These are phyloP conservation scores for Petunia secreta DNA, from an alignment of 257 asterid species.

Conservation along the genomic window DNA sequence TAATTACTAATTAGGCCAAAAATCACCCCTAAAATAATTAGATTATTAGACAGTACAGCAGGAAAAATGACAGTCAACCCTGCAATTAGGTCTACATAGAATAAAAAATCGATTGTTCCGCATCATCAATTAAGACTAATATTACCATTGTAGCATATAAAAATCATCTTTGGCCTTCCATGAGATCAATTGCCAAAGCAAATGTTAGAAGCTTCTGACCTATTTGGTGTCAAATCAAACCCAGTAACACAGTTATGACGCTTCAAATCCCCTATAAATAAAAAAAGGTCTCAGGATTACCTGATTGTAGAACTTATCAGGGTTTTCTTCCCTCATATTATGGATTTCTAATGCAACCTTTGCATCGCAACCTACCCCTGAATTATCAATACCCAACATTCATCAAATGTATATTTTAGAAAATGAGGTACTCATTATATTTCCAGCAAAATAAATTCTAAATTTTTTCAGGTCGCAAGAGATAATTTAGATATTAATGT, in stretches of 20 bases:
- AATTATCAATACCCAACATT: not conserved
- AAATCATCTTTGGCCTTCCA: not conserved
- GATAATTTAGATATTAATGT: not conserved
- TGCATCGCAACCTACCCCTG: slow-evolving; percentile 99
- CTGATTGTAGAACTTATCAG: slow-evolving; percentile 98
- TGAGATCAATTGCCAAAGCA: not conserved
- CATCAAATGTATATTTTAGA: slow-evolving; percentile 2
- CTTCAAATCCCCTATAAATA: slow-evolving; percentile 1
- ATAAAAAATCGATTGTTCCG: not conserved
- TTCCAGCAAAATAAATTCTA: not conserved
- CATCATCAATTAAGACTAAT: not conserved
- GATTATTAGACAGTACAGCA: not conserved
- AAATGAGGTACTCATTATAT: slow-evolving; percentile 6
- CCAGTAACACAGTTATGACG: not conserved
- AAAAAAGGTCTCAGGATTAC: not conserved
- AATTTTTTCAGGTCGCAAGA: not conserved
- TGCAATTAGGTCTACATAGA: not conserved
- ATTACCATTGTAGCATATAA: too few relatives aligned
- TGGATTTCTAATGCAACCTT: slow-evolving; percentile 98
- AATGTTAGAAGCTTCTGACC: not conserved
- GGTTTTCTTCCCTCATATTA: slow-evolving; percentile 97
- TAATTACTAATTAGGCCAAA: not conserved
- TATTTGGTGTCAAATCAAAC: not conserved
- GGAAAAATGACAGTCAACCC: not conserved
- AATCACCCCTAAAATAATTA: not conserved